These are phyloP conservation scores for Hymenoscyphus albidus DNA, from an alignment of 2,329 filamentous ascomycete species.

Conservation along the genomic window DNA sequence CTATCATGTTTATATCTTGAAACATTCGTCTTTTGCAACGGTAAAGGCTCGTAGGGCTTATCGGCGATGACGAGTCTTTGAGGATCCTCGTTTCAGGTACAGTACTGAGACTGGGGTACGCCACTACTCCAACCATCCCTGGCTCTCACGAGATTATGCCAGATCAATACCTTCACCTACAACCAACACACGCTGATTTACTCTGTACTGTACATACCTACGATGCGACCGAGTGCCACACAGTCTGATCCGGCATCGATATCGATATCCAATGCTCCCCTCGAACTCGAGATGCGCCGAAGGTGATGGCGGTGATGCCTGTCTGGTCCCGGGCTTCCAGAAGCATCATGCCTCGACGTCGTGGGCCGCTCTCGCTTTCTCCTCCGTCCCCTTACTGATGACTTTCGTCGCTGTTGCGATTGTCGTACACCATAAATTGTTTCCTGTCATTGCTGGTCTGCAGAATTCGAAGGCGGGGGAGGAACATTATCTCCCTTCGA, in stretches of 20 bases:
- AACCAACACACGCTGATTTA: background rate
- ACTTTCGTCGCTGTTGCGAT: slow-evolving; percentile 63
- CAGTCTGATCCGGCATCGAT: slow-evolving; percentile 18
- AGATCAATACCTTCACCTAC: background rate
- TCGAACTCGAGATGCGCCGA: slow-evolving; percentile 32
- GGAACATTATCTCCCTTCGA: slow-evolving; percentile 58
- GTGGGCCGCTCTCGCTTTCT: slow-evolving; percentile 51
- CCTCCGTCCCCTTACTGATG: slow-evolving; percentile 64
- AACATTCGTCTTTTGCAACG: background rate
- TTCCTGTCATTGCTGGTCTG: slow-evolving; percentile 64
- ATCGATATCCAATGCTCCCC: slow-evolving; percentile 28
- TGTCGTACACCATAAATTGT: slow-evolving; percentile 64
- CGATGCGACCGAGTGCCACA: slow-evolving; percentile 14
- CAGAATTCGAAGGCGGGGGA: slow-evolving; percentile 49
- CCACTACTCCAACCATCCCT: background rate
- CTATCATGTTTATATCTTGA: background rate
- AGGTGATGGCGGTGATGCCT: slow-evolving; percentile 24
- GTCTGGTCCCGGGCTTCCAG: slow-evolving; percentile 14
- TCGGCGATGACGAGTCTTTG: background rate
- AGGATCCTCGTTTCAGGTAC: background rate
- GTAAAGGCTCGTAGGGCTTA: background rate
- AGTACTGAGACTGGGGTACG: background rate
- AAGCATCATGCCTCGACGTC: slow-evolving; percentile 20
- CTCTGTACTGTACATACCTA: background rate
- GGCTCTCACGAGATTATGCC: background rate